phyloP scores from a whole-genome alignment of 805 yeast species.

The Saccharomyces mikatae region DNA sequence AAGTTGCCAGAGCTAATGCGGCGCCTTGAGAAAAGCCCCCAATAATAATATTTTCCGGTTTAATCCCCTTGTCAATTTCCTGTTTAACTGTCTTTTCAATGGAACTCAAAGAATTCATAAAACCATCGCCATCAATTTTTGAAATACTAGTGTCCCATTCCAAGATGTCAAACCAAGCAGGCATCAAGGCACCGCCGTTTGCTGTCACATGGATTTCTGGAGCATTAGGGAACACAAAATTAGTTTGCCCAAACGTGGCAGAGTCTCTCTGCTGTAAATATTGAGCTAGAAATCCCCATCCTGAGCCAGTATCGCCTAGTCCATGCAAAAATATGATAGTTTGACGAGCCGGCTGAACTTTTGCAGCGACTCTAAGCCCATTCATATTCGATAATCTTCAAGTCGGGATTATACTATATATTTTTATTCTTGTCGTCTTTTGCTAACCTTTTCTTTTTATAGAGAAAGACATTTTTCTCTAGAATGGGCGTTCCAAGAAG shows the following conservation, averaged over 20 bases:
- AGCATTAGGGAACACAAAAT: constrained; percentile 87
- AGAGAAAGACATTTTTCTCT: background rate
- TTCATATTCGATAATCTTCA: constrained; percentile 5
- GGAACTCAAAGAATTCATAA: constrained; percentile 36
- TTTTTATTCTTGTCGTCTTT: background rate
- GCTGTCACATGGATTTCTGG: constrained; percentile 63
- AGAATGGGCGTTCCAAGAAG: background rate
- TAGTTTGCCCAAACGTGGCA: constrained; percentile 42
- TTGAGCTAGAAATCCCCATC: constrained; percentile 80
- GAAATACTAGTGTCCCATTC: constrained; percentile 41
- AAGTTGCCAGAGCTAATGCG: constrained; percentile 60
- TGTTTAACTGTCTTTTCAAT: constrained; percentile 43
- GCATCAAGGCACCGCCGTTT: constrained; percentile 58
- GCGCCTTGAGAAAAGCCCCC: constrained; percentile 98
- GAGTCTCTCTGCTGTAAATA: constrained; percentile 37
- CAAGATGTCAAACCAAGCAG: constrained; percentile 81
- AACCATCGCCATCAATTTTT: constrained; percentile 46
- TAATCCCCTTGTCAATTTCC: constrained; percentile 46
- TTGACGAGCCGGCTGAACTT: constrained; percentile 40
- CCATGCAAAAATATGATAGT: constrained; percentile 81
- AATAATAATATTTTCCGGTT: constrained; percentile 62
- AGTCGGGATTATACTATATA: background rate
- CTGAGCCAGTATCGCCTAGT: constrained; percentile 82
- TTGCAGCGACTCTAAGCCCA: constrained; percentile 30
- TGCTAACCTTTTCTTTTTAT: background rate